Evolutionary conservation across 768 basidiomycete genomes (phyloP).

Genomic region (Macrolepiota fuliginosa): DNA sequence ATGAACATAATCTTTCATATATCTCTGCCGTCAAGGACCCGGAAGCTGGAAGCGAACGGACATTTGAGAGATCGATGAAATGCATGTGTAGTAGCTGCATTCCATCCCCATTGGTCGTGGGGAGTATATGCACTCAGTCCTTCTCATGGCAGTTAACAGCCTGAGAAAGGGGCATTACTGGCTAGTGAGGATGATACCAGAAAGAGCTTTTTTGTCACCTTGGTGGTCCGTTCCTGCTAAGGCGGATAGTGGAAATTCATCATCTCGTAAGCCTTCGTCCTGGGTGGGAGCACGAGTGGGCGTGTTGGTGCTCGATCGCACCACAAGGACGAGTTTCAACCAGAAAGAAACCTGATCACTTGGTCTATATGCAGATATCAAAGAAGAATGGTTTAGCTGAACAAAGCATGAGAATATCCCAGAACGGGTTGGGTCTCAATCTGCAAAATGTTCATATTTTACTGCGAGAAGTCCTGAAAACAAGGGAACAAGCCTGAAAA

Average conservation of each 20-base stretch:
- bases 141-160: not conserved
- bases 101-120: not conserved
- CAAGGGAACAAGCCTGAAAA: slow-evolving; percentile 3
- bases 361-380: not conserved
- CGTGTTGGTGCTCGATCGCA: not conserved
- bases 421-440: not conserved
- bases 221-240: not conserved
- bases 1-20: not conserved
- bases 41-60: not conserved
- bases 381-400: slow-evolving; percentile 1
- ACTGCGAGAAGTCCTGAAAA: not conserved
- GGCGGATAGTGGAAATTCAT: not conserved
- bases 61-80: slow-evolving; percentile 3
- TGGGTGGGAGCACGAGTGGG: not conserved
- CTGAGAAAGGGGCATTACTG: not conserved
- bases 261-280: not conserved
- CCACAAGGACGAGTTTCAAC: not conserved
- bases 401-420: not conserved
- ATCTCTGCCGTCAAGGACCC: not conserved
- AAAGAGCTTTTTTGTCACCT: not conserved
- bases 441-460: not conserved
- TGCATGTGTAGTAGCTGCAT: not conserved
- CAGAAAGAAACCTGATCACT: slow-evolving; percentile 7
- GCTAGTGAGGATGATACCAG: not conserved
- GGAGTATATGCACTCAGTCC: not conserved